A percentile compares a stretch with the other conserved stretches of the same genome.
Evolutionary conservation across 495 filamentous ascomycete genomes (phyloP).

Genomic region (Neurospora intermedia): DNA sequence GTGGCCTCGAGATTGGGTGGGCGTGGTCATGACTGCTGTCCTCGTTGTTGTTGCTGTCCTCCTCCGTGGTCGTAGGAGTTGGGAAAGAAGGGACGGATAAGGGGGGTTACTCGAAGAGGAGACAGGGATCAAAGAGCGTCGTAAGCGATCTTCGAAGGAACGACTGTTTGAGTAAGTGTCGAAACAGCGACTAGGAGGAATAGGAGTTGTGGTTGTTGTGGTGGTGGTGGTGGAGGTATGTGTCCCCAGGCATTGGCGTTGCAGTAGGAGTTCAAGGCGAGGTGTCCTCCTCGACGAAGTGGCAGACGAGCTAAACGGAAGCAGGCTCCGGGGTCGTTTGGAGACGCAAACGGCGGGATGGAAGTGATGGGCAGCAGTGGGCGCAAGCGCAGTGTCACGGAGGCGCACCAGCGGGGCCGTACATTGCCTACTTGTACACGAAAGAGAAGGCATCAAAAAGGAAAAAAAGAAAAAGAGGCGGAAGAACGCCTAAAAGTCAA

Average conservation of each 20-base stretch:
- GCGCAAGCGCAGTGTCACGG: constrained; percentile 16
- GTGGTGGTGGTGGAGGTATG: neutral
- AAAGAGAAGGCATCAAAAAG: constrained; percentile 12
- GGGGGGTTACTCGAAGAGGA: constrained; percentile 5
- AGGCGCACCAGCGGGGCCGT: constrained; percentile 21
- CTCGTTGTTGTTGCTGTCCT: constrained; percentile 8
- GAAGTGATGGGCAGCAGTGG: constrained; percentile 9
- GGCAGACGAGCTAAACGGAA: constrained; percentile 14
- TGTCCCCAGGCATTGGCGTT: neutral
- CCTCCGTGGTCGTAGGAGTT: neutral
- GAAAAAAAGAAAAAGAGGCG: neutral
- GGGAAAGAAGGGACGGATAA: constrained; percentile 6
- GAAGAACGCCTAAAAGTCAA: neutral
- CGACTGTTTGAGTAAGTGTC: constrained; percentile 20
- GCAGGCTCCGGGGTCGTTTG: constrained; percentile 12
- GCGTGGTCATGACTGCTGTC: constrained; percentile 23
- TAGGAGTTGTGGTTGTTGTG: neutral
- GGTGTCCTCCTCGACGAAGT: constrained; percentile 7
- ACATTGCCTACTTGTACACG: constrained; percentile 7
- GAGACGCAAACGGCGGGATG: constrained; percentile 2
- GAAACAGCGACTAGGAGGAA: constrained; percentile 15
- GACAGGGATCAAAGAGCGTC: constrained; percentile 6
- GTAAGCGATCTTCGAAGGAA: constrained; percentile 15
- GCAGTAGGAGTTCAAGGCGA: constrained; percentile 4
- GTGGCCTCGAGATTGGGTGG: constrained; percentile 30